phyloP scores from a whole-genome alignment of 2,329 filamentous ascomycete genomes.

The Berkeleyomyces rouxiae region DNA sequence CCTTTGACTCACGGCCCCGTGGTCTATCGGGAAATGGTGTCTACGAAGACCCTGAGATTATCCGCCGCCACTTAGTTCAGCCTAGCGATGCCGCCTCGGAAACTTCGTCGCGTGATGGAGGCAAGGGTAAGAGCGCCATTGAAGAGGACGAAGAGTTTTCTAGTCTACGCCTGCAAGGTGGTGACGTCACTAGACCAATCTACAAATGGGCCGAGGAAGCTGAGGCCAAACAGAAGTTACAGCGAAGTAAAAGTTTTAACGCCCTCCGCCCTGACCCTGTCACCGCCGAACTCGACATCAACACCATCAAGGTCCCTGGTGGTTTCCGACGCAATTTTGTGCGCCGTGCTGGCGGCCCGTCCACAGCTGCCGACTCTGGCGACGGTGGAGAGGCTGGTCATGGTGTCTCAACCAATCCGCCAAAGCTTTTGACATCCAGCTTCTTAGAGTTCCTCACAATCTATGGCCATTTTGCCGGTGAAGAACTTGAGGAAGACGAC shows the following conservation, averaged over 20 bases:
- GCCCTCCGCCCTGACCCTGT: conserved; percentile 62
- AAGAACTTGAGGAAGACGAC: conserved; percentile 92
- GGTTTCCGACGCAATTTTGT: conserved; percentile 87
- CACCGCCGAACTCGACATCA: conserved; percentile 67
- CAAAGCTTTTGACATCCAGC: conserved; percentile 66
- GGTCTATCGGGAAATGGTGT: conserved; percentile 33
- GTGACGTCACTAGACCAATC: conserved; percentile 85
- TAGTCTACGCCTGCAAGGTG: conserved; percentile 79
- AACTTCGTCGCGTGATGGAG: conserved; percentile 28
- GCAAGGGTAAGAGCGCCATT: conserved; percentile 38
- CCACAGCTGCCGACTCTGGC: conserved; percentile 15
- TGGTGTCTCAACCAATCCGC: conserved; percentile 21
- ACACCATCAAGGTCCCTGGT: conserved; percentile 79
- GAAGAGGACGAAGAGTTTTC: conserved; percentile 71
- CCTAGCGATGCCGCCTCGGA: conserved; percentile 37
- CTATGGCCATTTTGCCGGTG: conserved; percentile 94
- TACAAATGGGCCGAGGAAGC: conserved; percentile 94
- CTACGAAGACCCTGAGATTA: conserved; percentile 78
- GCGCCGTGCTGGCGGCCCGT: conserved; percentile 37
- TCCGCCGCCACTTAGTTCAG: conserved; percentile 74
- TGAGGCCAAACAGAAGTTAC: conserved; percentile 48
- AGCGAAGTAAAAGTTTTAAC: conserved; percentile 79
- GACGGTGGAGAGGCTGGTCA: conserved; percentile 18
- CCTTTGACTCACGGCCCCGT: conserved; percentile 55
- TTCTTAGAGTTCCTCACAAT: conserved; percentile 92